Evolutionary conservation across 192 early-diverging fungal genomes (phyloP).

Genomic region (Coemansia sp.): DNA sequence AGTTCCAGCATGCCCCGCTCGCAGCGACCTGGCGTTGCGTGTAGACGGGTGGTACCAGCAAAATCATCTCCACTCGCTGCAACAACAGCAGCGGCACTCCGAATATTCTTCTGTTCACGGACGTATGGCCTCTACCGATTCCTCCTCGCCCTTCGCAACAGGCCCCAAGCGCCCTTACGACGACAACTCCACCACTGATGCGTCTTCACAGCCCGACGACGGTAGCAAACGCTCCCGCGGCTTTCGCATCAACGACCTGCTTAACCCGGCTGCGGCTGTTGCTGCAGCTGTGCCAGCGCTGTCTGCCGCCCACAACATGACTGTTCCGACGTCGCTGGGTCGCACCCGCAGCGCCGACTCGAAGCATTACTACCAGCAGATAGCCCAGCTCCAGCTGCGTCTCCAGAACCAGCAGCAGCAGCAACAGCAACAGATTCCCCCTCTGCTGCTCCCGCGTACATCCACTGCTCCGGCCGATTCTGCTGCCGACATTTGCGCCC

Average conservation of each 20-base stretch:
- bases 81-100: conserved; percentile 1
- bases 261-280: conserved; percentile 30
- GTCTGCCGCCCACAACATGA: conserved; percentile 38
- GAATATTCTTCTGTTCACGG: conserved; percentile 5
- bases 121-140: not conserved
- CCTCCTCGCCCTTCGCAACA: not conserved
- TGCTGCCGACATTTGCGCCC: conserved; percentile 21
- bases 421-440: conserved; percentile 13
- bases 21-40: conserved; percentile 50
- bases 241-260: conserved; percentile 52
- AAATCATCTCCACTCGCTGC: conserved; percentile 3
- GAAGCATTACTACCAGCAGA: conserved; percentile 40
- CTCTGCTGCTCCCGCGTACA: conserved; percentile 28
- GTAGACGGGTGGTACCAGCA: conserved; percentile 54
- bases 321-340: conserved; percentile 35
- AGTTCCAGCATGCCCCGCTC: conserved; percentile 3
- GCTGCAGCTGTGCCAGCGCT: conserved; percentile 18
- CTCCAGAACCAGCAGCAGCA: conserved; percentile 28
- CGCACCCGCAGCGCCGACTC: conserved; percentile 44
- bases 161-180: conserved; percentile 17
- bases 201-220: not conserved
- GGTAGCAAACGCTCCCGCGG: conserved; percentile 13
- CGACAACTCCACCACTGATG: not conserved
- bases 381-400: conserved; percentile 34
- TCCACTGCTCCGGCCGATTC: conserved; percentile 37